Base-by-base conservation (phyloP, 2,329 filamentous ascomycete species). In the Tolypocladium cylindrosporum region DNA sequence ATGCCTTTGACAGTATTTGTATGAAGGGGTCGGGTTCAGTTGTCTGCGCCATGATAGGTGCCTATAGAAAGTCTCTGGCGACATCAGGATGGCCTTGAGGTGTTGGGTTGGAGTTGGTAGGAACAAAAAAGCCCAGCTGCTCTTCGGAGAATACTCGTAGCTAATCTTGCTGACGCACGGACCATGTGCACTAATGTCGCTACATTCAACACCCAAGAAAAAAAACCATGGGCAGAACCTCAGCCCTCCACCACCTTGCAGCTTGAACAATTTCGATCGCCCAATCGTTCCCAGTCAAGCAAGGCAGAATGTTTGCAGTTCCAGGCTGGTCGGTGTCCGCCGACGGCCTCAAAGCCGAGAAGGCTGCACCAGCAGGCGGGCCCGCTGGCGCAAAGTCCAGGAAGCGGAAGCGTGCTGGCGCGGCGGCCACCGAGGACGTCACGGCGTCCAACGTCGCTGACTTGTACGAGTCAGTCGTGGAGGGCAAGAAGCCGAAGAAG, bases 271-370 rank as follows among this genome's bases (percentile, higher is more conserved):
- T 51, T 16, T 10, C 27, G n/a, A 54, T 42, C 53, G 56, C 55
- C 55, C 54, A 56, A 55, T n/a, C 27, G 14, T 21, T 54, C 43
- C 1, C 48, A 16, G 16, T 21, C 41, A 39, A 37, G 21, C 27
- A 14, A 55, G 13, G 31, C 40, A 63, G 53, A 58, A 93, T 97
- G 93, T 97, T 97, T 72, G 87, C 91, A 11, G 92, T 97, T 37
- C 89, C 90, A 67, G 94, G 94, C 65, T 97, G 93, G 92, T 90
- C 90, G 43, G 80, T 97, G 41, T 84, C 90, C 58, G 81, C 87
- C 61, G 83, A 85, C 63, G 77, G 76, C 56, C 82, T 95, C 62
- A 91, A 90, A 73, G 74, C 84, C 37, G 90, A 96, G 73, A 81
- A 77, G 61, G 60, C 63, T 13, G 61, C 71, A 55, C 63, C 70